Conservation (phyloP, 176 grass and related monocot genomes). For the Hordeum marinum region DNA sequence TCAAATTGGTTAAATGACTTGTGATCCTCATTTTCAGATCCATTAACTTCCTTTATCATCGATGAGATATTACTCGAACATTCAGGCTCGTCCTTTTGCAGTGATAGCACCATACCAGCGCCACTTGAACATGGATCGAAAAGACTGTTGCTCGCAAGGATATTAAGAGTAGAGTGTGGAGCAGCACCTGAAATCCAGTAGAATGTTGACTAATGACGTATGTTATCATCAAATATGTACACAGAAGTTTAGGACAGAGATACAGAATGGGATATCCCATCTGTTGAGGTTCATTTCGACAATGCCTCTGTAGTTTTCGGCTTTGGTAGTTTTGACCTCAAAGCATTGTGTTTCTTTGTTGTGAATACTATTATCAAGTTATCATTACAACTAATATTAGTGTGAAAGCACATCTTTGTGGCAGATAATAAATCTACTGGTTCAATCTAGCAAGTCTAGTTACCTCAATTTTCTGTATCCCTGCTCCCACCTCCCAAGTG, state of each 20-base stretch:
- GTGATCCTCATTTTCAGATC: constrained; percentile 19
- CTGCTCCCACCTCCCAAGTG: neutral
- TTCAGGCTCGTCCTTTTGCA: constrained; percentile 29
- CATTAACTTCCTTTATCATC: constrained; percentile 20
- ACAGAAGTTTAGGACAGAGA: neutral
- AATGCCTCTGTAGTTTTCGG: neutral
- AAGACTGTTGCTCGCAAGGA: neutral
- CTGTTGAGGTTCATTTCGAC: neutral
- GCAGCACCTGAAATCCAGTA: constrained; percentile 28
- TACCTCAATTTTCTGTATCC: neutral
- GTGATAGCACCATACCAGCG: neutral
- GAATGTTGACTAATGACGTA: neutral
- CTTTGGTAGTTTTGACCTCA: too few relatives aligned
- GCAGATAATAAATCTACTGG: neutral
- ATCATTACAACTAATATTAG: neutral
- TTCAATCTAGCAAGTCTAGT: neutral
- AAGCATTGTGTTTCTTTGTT: neutral
- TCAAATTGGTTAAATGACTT: constrained; percentile 54
- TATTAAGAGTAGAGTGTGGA: constrained; percentile 3
- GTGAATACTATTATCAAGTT: neutral
- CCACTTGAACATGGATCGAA: constrained; percentile 39
- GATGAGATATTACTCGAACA: constrained; percentile 30
- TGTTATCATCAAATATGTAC: neutral
- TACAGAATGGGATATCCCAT: neutral
- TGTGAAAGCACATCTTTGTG: neutral